These are phyloP conservation scores for Mycena capillaripes DNA, from an alignment of 768 basidiomycete genomes.

Conservation along the genomic window DNA sequence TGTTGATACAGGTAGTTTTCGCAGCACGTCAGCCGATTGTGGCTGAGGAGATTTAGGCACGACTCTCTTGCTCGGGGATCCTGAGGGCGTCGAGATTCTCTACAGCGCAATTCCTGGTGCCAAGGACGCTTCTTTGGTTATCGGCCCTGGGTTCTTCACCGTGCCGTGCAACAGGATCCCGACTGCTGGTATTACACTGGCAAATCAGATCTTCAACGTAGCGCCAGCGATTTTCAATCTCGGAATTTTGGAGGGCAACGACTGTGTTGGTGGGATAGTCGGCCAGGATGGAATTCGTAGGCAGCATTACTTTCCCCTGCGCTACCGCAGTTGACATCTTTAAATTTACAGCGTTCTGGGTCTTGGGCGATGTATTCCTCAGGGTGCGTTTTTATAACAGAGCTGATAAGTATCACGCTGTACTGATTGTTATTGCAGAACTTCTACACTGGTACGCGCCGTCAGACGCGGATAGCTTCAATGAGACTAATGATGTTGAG, in stretches of 20 bases:
- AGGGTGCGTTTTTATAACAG: slow-evolving; percentile 11
- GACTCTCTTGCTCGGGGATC: slow-evolving; percentile 55
- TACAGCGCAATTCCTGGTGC: slow-evolving; percentile 51
- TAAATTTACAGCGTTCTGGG: slow-evolving; percentile 30
- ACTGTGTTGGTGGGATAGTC: slow-evolving; percentile 28
- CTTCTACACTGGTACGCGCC: slow-evolving; percentile 29
- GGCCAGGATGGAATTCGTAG: slow-evolving; percentile 19
- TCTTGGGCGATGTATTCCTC: slow-evolving; percentile 31
- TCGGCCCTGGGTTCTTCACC: slow-evolving; percentile 49
- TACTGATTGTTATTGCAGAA: slow-evolving; percentile 20
- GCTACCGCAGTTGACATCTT: not conserved
- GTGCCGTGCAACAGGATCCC: slow-evolving; percentile 31
- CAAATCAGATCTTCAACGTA: slow-evolving; percentile 27
- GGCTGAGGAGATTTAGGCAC: slow-evolving; percentile 41
- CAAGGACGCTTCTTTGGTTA: slow-evolving; percentile 40
- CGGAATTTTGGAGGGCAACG: slow-evolving; percentile 27
- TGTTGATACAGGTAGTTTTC: slow-evolving; percentile 52
- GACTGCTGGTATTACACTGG: slow-evolving; percentile 21
- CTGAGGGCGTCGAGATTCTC: slow-evolving; percentile 40
- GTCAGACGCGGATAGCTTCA: no score
- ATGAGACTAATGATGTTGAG: not conserved
- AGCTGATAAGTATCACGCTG: not conserved
- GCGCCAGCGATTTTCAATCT: slow-evolving; percentile 31
- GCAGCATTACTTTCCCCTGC: not conserved
- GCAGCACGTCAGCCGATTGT: no score